Conservation (phyloP, 345 rosid species). For the Boechera divaricarpa region DNA sequence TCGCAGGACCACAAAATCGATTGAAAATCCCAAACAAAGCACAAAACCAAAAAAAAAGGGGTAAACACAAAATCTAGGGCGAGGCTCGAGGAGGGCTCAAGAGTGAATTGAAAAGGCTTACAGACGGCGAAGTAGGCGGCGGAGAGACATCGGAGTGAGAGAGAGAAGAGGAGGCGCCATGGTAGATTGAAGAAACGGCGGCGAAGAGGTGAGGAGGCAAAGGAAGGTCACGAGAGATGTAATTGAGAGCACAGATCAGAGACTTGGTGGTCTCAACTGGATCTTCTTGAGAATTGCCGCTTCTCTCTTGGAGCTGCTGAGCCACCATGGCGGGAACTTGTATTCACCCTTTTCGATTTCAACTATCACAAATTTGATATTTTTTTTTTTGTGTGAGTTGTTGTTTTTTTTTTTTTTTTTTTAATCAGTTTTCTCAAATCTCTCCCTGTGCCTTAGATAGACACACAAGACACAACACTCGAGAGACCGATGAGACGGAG, state of each 20-base stretch:
- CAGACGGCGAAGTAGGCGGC: slow-evolving; percentile 35
- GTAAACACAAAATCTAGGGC: slow-evolving; percentile 10
- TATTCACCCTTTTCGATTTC: slow-evolving; percentile 38
- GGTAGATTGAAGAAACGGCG: slow-evolving; percentile 74
- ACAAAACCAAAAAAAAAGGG: neutral
- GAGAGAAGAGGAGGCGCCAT: slow-evolving; percentile 54
- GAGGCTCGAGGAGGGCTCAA: neutral
- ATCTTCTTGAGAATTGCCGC: slow-evolving; percentile 47
- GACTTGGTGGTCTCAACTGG: slow-evolving; percentile 64
- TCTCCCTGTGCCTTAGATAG: slow-evolving; percentile 18
- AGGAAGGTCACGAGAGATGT: slow-evolving; percentile 91
- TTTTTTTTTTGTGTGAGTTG: neutral
- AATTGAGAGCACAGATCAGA: slow-evolving; percentile 79
- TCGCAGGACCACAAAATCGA: slow-evolving; percentile 22
- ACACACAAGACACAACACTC: neutral
- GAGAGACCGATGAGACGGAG: slow-evolving; percentile 41
- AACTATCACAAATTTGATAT: slow-evolving; percentile 31
- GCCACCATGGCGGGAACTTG: slow-evolving; percentile 85
- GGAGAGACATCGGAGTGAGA: slow-evolving; percentile 76
- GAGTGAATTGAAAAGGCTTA: neutral
- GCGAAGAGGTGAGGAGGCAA: slow-evolving; percentile 72
- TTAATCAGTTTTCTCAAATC: slow-evolving; percentile 16
- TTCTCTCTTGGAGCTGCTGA: slow-evolving; percentile 58
- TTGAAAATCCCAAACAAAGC: neutral
- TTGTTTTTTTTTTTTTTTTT: neutral